Percentiles rank a stretch among this genome's conserved stretches.
Conservation (phyloP, 805 yeast genomes). For the Saturnispora silvae region DNA sequence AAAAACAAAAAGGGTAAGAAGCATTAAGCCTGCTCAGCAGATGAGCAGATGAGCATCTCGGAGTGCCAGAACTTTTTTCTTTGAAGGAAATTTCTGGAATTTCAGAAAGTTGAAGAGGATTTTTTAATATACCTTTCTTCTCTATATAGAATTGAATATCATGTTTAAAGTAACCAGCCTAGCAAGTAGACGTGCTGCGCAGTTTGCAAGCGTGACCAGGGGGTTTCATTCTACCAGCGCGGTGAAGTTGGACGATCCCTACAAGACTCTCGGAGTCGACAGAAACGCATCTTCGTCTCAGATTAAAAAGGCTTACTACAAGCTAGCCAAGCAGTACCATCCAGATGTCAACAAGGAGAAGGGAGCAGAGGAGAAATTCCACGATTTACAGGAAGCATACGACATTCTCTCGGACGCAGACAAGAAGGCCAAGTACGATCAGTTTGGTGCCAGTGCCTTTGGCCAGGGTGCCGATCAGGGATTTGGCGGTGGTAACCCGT, state of each 20-base stretch:
- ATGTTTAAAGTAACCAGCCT: constrained; percentile 6
- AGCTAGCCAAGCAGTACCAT: constrained; percentile 86
- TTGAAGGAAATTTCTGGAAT: constrained; percentile 1
- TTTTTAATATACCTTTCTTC: background rate
- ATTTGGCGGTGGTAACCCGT: constrained; percentile 39
- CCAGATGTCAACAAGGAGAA: constrained; percentile 94
- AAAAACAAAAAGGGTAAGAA: constrained; percentile 43
- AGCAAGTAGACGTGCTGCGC: background rate
- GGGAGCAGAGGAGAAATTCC: constrained; percentile 82
- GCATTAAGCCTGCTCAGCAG: background rate
- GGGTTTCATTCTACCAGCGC: constrained; percentile 35
- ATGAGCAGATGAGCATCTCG: constrained; percentile 1
- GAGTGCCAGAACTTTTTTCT: background rate
- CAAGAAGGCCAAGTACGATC: constrained; percentile 84
- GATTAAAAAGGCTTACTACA: constrained; percentile 89
- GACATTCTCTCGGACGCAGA: constrained; percentile 80
- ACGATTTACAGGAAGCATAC: constrained; percentile 87
- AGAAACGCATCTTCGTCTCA: constrained; percentile 65
- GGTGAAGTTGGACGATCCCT: constrained; percentile 55
- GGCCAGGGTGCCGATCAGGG: constrained; percentile 49
- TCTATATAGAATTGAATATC: background rate
- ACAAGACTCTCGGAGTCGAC: constrained; percentile 69
- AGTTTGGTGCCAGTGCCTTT: constrained; percentile 81
- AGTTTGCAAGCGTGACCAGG: constrained; percentile 8
- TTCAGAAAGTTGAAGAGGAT: background rate